Percentiles rank a stretch among this genome's conserved stretches.
phyloP scores from a whole-genome alignment of 2,329 filamentous ascomycete species.

The Fusarium camptoceras region DNA sequence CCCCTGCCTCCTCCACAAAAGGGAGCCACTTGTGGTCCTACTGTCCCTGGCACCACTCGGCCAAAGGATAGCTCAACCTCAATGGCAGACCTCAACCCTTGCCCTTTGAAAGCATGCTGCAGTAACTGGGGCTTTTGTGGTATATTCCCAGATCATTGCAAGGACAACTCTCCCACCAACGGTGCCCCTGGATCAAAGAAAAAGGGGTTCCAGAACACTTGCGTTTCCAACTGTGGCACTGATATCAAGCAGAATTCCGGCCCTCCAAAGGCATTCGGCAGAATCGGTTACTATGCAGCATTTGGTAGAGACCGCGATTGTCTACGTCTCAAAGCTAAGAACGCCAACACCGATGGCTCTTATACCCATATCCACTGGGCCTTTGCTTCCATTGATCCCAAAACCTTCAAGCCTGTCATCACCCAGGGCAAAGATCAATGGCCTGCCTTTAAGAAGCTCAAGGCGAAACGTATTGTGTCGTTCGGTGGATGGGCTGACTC shows the following conservation, averaged over 20 bases:
- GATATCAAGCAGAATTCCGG: constrained; percentile 10
- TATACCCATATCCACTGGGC: constrained; percentile 43
- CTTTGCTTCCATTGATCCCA: constrained; percentile 49
- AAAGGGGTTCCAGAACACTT: constrained; percentile 7
- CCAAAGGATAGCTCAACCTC: constrained; percentile 2
- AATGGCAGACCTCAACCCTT: constrained; percentile 9
- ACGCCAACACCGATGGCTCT: constrained; percentile 28
- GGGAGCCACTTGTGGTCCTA: constrained; percentile 4
- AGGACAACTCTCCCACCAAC: background rate
- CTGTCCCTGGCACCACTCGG: constrained; percentile 7
- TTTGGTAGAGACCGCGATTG: background rate
- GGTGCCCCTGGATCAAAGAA: constrained; percentile 1
- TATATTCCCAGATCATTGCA: constrained; percentile 2
- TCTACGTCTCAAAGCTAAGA: constrained; percentile 9
- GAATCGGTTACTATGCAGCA: constrained; percentile 7
- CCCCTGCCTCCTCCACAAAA: constrained; percentile 8
- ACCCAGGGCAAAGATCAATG: constrained; percentile 41
- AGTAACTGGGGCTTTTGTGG: constrained; percentile 20
- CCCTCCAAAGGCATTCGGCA: background rate
- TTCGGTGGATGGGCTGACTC: constrained; percentile 48
- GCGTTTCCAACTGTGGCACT: constrained; percentile 1
- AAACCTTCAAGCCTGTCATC: constrained; percentile 33
- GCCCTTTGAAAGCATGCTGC: constrained; percentile 12
- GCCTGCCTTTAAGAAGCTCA: constrained; percentile 38
- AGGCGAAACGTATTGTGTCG: constrained; percentile 46